Percentiles rank a stretch among this genome's conserved stretches.
These are phyloP conservation scores for Orbilia javanica DNA, from an alignment of 2,329 filamentous ascomycete genomes.

Conservation along the genomic window DNA sequence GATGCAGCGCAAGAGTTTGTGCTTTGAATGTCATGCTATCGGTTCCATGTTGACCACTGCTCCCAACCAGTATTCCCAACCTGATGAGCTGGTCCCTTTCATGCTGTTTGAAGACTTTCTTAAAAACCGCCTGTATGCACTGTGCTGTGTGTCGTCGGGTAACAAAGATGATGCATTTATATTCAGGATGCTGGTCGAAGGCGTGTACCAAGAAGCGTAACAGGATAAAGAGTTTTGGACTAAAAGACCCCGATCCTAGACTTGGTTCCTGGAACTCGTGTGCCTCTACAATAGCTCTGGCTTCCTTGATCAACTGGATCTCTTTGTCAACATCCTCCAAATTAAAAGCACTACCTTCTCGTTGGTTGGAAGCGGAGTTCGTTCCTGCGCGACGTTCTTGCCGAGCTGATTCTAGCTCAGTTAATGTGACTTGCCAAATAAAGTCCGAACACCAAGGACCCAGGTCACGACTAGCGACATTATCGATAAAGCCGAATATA, in stretches of 20 bases:
- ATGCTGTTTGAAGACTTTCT: constrained; percentile 64
- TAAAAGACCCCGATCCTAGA: constrained; percentile 68
- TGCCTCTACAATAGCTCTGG: constrained; percentile 70
- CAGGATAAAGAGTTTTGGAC: constrained; percentile 79
- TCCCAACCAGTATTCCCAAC: constrained; percentile 75
- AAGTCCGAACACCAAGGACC: constrained; percentile 88
- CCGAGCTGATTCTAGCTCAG: constrained; percentile 73
- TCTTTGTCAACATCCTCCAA: constrained; percentile 69
- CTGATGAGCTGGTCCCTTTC: constrained; percentile 71
- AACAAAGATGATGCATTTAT: constrained; percentile 89
- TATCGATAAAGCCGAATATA: constrained; percentile 60
- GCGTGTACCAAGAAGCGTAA: constrained; percentile 72
- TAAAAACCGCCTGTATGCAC: constrained; percentile 77
- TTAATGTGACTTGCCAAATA: constrained; percentile 79
- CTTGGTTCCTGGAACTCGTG: constrained; percentile 67
- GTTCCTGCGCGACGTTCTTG: constrained; percentile 70
- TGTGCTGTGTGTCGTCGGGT: constrained; percentile 81
- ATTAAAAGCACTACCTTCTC: constrained; percentile 53
- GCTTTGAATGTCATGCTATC: constrained; percentile 77
- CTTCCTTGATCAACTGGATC: constrained; percentile 72
- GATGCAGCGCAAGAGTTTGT: constrained; percentile 77
- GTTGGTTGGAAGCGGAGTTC: constrained; percentile 35
- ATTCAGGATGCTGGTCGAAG: constrained; percentile 72
- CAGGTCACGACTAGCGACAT: constrained; percentile 66
- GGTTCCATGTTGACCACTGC: constrained; percentile 69